Base-by-base conservation (phyloP, 176 grass and related monocot species). In the Zea mays region DNA sequence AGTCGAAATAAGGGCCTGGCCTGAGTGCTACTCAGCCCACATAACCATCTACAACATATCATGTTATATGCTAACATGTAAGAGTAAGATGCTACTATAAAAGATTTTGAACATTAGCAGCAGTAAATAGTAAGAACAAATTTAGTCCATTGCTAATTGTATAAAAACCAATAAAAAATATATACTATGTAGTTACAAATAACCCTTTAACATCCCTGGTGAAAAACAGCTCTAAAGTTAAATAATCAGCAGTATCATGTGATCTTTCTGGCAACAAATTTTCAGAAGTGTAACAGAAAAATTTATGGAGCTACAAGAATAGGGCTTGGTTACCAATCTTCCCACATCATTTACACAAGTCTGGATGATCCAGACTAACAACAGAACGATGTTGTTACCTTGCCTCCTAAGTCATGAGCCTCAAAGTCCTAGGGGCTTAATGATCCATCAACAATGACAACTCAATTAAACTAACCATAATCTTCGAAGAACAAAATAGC, bases 381-480 rank as follows among this genome's bases (percentile, higher is more conserved):
- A 46, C 12, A 7, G n/a, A 40, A 75, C 8, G 2, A 5, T 54
- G 40, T 43, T 65, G 35, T 56, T 20, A 27, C 68, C 8, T 71
- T 52, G 20, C 15, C 13, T 65, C n/a, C 33, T 51, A 11, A 64
- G 34, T 44, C 66, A 21, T 73, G 5, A 79, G 21, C 17, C 44
- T 73, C 15, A 54, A 71, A 12, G 21, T 47, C 60, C 49, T 45
- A 66, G 16, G 48, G 11, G 7, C 37, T 17, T 55, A 36, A 48
- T 48, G 6, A 19, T 62, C 72, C 10, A 73, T 47, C 61, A 66
- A 73, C 34, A 78, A 72, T 4, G 39, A 27, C 4, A 74, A 36
- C 36, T 54, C 36, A 44, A 10, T 13, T 43, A 34, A 59, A 67
- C 40, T 50, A 61, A 87, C 38, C 45, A 27, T 62, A 63, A 63